Evolutionary conservation across 148 eudicot species (phyloP).

Genomic region (Fagopyrum esculentum): DNA sequence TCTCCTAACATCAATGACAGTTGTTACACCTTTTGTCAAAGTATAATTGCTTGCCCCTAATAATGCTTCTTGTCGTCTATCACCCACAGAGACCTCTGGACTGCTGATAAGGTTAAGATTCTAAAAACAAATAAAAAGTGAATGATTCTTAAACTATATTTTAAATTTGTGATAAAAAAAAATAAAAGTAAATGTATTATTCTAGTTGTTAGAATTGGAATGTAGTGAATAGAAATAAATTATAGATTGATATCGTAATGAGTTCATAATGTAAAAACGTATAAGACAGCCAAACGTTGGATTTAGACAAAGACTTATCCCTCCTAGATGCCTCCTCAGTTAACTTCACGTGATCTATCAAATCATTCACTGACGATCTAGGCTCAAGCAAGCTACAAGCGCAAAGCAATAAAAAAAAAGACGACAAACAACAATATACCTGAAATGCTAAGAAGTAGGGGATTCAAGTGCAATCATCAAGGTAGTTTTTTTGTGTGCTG

Average conservation of each 20-base stretch:
- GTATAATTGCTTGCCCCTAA: slow-evolving; percentile 65
- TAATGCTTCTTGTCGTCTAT: slow-evolving; percentile 70
- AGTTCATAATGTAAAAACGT: not conserved
- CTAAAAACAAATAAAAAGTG: no score
- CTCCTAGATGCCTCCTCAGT: slow-evolving; percentile 50
- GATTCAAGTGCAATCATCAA: no score
- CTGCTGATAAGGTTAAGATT: slow-evolving; percentile 36
- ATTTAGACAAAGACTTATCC: slow-evolving; percentile 50
- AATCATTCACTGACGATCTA: slow-evolving; percentile 57
- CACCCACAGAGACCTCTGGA: slow-evolving; percentile 65
- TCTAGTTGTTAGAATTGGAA: no score
- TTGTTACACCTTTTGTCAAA: slow-evolving; percentile 81
- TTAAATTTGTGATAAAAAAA: no score
- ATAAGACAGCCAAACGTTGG: slow-evolving; percentile 39
- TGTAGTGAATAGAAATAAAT: no score
- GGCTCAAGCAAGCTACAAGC: slow-evolving; percentile 47
- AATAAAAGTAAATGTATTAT: no score
- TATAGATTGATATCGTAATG: not conserved
- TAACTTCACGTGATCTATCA: slow-evolving; percentile 40
- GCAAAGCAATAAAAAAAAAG: not conserved
- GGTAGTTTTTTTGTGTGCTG: no score
- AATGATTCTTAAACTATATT: no score
- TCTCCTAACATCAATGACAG: slow-evolving; percentile 93
- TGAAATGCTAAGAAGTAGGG: not conserved
- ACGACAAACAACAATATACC: not conserved